Percentiles rank a stretch among this genome's conserved stretches.
phyloP scores from a whole-genome alignment of 1,139 yeast genomes.

The Blastobotrys proliferans region DNA sequence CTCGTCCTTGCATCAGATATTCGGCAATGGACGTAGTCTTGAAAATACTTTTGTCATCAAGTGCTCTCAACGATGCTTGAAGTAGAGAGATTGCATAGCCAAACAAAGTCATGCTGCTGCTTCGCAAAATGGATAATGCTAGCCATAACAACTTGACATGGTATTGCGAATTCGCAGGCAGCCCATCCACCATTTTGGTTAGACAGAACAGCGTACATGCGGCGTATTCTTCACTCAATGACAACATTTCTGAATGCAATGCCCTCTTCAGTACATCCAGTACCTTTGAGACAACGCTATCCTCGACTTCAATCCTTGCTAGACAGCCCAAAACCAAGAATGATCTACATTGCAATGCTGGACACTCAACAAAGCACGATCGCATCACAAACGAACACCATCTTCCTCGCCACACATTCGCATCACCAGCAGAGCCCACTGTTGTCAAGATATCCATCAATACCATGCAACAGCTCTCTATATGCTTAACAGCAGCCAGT shows the following conservation, averaged over 20 bases:
- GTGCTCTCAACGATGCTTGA: conserved; percentile 26
- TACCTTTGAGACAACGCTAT: conserved; percentile 51
- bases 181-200: conserved; percentile 60
- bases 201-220: conserved; percentile 39
- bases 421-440: conserved; percentile 45
- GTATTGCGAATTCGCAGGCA: conserved; percentile 51
- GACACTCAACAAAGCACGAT: conserved; percentile 53
- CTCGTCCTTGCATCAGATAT: conserved; percentile 40
- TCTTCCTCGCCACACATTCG: conserved; percentile 59
- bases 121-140: conserved; percentile 40
- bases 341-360: conserved; percentile 70
- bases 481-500: conserved; percentile 49
- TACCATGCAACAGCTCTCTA: conserved; percentile 64
- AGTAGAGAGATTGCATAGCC: conserved; percentile 27
- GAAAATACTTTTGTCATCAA: conserved; percentile 31
- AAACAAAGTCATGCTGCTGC: conserved; percentile 23
- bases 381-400: conserved; percentile 68
- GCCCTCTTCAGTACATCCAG: conserved; percentile 33
- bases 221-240: conserved; percentile 34
- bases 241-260: conserved; percentile 32
- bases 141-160: conserved; percentile 67
- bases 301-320: conserved; percentile 60
- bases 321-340: conserved; percentile 68
- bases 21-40: conserved; percentile 24
- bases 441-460: conserved; percentile 56